Evolutionary conservation across 1,284 basidiomycete genomes (phyloP).

Genomic region (Ustilago hordei): DNA sequence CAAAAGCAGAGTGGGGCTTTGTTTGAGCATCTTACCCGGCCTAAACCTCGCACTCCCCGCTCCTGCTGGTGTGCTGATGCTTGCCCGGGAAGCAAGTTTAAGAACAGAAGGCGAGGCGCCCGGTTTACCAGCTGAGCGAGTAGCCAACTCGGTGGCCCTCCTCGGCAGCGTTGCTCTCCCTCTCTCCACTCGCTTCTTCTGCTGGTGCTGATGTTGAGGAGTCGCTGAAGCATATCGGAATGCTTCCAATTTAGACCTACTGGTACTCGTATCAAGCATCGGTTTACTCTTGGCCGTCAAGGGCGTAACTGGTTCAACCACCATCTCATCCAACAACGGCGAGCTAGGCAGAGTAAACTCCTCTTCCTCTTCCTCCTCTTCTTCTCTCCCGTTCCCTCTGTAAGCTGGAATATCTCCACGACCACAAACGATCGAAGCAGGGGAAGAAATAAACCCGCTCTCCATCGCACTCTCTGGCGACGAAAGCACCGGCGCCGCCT

Average conservation of each 20-base stretch:
- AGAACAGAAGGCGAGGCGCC: slow-evolving; percentile 22
- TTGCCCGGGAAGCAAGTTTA: slow-evolving; percentile 12
- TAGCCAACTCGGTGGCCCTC: slow-evolving; percentile 5
- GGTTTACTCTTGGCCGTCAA: slow-evolving; percentile 17
- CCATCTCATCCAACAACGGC: slow-evolving; percentile 17
- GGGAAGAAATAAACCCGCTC: slow-evolving; percentile 49
- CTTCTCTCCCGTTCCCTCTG: neutral
- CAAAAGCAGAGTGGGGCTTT: slow-evolving; percentile 30
- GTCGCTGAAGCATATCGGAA: slow-evolving; percentile 26
- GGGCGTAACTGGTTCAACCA: slow-evolving; percentile 29
- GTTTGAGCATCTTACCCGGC: slow-evolving; percentile 32
- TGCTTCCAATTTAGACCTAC: slow-evolving; percentile 46
- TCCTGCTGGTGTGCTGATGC: slow-evolving; percentile 1
- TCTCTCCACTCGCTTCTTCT: neutral
- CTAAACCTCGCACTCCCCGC: neutral
- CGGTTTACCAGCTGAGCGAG: neutral
- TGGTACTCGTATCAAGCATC: slow-evolving; percentile 27
- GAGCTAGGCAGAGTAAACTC: slow-evolving; percentile 19
- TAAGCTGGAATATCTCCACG: neutral
- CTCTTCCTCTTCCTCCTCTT: neutral
- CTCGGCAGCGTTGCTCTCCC: slow-evolving; percentile 13
- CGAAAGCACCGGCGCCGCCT: slow-evolving; percentile 12
- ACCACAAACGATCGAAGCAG: slow-evolving; percentile 32
- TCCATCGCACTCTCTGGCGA: slow-evolving; percentile 31
- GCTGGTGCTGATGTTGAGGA: slow-evolving; percentile 16